A percentile compares a stretch with the other conserved stretches of the same genome.
These are phyloP conservation scores for Lactifluus subvellereus DNA, from an alignment of 768 basidiomycete genomes.

Conservation along the genomic window DNA sequence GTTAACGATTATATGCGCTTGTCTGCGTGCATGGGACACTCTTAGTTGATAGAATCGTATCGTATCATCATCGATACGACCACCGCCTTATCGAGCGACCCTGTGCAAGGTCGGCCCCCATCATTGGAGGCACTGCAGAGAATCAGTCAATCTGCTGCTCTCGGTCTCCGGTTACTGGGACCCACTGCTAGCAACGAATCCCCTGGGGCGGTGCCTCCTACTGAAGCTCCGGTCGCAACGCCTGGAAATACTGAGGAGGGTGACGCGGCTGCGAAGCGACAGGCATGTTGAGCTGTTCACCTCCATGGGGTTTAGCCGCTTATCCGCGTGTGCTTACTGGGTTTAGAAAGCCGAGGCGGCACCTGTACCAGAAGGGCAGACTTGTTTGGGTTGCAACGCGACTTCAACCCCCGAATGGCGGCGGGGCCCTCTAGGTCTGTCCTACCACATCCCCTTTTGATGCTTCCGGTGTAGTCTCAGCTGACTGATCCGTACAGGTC, in stretches of 20 bases:
- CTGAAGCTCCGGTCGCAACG: conserved; percentile 22
- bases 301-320: conserved; percentile 15
- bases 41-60: conserved; percentile 42
- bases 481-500: conserved; percentile 42
- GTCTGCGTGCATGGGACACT: background rate
- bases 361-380: conserved; percentile 55
- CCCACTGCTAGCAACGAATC: conserved; percentile 29
- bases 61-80: conserved; percentile 39
- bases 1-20: background rate
- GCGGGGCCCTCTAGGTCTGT: conserved; percentile 71
- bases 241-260: conserved; percentile 27
- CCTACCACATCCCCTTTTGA: background rate
- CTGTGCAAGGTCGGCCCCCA: conserved; percentile 26
- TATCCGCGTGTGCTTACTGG: background rate
- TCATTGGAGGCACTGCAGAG: conserved; percentile 35
- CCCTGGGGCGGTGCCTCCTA: conserved; percentile 14
- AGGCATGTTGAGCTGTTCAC: conserved; percentile 25
- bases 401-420: conserved; percentile 88
- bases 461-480: conserved; percentile 15
- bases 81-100: conserved; percentile 29
- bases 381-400: conserved; percentile 74
- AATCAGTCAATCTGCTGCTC: conserved; percentile 41
- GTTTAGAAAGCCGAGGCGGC: conserved; percentile 38
- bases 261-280: conserved; percentile 27
- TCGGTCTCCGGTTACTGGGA: conserved; percentile 42